Base-by-base conservation (phyloP, 495 filamentous ascomycete species). In the Podospora tetraspora region DNA sequence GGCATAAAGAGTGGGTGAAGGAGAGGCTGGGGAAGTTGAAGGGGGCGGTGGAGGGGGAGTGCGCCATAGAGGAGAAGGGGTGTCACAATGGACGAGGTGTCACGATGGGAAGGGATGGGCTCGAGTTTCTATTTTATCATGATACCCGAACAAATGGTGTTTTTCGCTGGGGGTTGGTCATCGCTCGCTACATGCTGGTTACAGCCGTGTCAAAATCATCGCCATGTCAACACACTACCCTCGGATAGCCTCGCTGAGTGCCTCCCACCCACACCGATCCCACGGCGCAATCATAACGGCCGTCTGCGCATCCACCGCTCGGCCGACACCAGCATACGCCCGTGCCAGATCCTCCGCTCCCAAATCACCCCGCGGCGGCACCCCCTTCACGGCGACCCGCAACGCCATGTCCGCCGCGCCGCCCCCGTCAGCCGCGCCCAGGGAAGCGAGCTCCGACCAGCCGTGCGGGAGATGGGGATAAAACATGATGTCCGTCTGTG, bases 241-340 rank as follows among this genome's bases (percentile, higher is more conserved):
- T 2, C 43, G 43, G 43, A 79, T 70, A n/a, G 70, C 77, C 66
- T 73, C 73, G 1, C 68, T 71, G 62, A 84, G 63, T 6, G 78
- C 75, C 57, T 69, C 70, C 93, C 93, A 97, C 6, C 90, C 90
- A 25, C 77, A 77, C 52, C 69, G 76, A 62, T 74, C 82, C 93
- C 92, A 97, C 25, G 95, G 96, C 29, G 94, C 90, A 62, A 95
- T 72, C 82, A 95, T 86, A 63, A 95, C 84, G 32, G 90, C 90
- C 68, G 84, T 84, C 78, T 96, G 89, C 24, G 90, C 90, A 80
- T 95, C 91, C 37, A 83, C 83, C 13, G 87, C 80, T 63, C 83
- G 87, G 24, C 89, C 88, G 10, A 90, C 91, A 11, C 92, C 91
- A 2, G 90, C 87, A 80, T 91, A 92, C n/a, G 91, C 90, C 73